Evolutionary conservation across 2,329 filamentous ascomycete species (phyloP), one percentile per base, ranked within the genome.

Genomic region (Lasiodiplodia citricola): DNA sequence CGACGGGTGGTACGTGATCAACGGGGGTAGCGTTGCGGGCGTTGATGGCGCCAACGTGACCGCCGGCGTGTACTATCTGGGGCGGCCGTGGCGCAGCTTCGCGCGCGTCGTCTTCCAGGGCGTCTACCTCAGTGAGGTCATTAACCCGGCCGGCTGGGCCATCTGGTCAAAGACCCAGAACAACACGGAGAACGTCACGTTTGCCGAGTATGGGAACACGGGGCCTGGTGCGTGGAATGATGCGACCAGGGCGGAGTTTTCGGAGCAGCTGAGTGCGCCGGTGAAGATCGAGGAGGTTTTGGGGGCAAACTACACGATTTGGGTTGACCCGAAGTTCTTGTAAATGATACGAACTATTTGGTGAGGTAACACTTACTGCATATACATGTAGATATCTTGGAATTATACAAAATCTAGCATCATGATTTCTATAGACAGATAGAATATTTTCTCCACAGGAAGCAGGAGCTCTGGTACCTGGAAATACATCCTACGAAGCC

Each of bases 81-180:
- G 85, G 6, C 79, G 85, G 1, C 85, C 85, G 16, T 87, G 84
- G 83, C 75, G 78, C 31, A 74, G 79, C 25, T 85, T 80, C 69
- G 83, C 83, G 13, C 75, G 81, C 16, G 83, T 85, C 4, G 76
- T 80, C 4, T 81, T 85, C 73, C 84, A 86, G 74, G 76, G 80
- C 58, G 85, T 83, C 0, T 74, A 75, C 37, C 77, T 91, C 75
- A 81, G 80, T 5, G 75, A 79, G 28, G 86, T 89, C 21, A 83
- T 91, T 71, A 87, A 88, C 72, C 70, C 81, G 0, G 84, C 83
- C 0, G 88, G 88, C 0, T 90, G 88, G 87, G 75, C 10, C 76
- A 76, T 51, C 5, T 58, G 52, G 65, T 25, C 28, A 76, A 85
- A 52, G 2, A 14, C n/a, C 50, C 83, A 88, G 2, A 75, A 56